Evolutionary conservation across 148 eudicot species (phyloP).

Genomic region (Diospyros kaki): DNA sequence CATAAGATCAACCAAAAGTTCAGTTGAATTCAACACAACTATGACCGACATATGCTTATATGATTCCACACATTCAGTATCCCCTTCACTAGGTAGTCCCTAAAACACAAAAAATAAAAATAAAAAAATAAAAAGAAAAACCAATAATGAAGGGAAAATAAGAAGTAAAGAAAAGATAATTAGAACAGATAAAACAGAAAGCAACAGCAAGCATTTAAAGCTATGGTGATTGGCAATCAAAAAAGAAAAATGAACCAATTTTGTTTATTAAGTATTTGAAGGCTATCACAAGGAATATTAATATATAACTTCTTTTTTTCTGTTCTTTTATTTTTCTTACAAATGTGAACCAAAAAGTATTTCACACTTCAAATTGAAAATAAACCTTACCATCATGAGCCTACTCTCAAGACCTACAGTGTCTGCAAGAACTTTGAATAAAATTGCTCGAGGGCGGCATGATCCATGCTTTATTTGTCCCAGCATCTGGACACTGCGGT

Average conservation of each 20-base stretch:
- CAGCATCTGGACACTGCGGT: constrained; percentile 75
- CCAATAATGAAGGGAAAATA: background rate
- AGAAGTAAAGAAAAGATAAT: background rate
- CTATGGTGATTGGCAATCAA: constrained; percentile 1
- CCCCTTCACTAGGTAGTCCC: constrained; percentile 95
- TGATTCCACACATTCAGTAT: constrained; percentile 65
- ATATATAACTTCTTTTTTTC: background rate
- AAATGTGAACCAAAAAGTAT: background rate
- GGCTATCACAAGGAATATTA: background rate
- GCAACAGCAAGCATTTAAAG: background rate
- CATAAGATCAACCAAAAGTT: constrained; percentile 87
- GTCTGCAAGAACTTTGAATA: constrained; percentile 94
- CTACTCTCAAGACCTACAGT: constrained; percentile 92
- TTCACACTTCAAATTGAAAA: constrained; percentile 8
- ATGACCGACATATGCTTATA: constrained; percentile 92
- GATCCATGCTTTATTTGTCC: constrained; percentile 96
- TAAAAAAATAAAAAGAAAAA: background rate
- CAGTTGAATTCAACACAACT: constrained; percentile 88
- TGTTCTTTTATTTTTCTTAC: background rate
- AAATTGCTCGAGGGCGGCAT: constrained; percentile 97
- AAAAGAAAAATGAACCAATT: background rate
- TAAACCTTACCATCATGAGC: constrained; percentile 80
- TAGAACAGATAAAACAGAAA: no score
- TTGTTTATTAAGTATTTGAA: background rate
- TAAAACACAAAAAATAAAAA: constrained; percentile 20